Evolutionary conservation across 805 yeast species (phyloP).

Genomic region (Hanseniaspora lindneri): DNA sequence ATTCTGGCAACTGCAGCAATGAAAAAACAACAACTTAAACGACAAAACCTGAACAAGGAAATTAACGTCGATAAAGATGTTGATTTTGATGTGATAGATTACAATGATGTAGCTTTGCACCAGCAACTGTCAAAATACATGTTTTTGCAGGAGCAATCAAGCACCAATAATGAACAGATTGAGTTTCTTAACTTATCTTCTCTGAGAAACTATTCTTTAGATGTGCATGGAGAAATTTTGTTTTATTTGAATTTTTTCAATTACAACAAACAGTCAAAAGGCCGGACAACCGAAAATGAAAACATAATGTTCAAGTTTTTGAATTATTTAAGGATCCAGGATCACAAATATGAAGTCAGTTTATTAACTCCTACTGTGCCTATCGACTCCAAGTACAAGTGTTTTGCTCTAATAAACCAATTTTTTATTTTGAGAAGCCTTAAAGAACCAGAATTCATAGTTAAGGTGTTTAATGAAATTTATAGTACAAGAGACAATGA

Average conservation of each 20-base stretch:
- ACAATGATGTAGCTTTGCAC: background rate
- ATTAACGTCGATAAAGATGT: background rate
- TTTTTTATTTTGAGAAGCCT: background rate
- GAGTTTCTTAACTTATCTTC: constrained; percentile 1
- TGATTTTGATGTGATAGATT: background rate
- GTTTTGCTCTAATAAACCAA: background rate
- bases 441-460: background rate
- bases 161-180: constrained; percentile 1
- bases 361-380: background rate
- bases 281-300: background rate
- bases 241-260: constrained; percentile 10
- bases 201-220: constrained; percentile 7
- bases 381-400: background rate
- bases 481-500: background rate
- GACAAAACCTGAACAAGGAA: background rate
- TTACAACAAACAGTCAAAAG: background rate
- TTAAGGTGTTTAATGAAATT: background rate
- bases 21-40: background rate
- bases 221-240: constrained; percentile 7
- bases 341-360: background rate
- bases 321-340: background rate
- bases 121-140: constrained; percentile 8
- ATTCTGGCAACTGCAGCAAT: background rate
- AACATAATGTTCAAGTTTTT: background rate
- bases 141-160: background rate